Evolutionary conservation across 73 alveolate species (phyloP), one percentile per base, ranked within the genome.

Genomic region (Uronychia setigera): DNA sequence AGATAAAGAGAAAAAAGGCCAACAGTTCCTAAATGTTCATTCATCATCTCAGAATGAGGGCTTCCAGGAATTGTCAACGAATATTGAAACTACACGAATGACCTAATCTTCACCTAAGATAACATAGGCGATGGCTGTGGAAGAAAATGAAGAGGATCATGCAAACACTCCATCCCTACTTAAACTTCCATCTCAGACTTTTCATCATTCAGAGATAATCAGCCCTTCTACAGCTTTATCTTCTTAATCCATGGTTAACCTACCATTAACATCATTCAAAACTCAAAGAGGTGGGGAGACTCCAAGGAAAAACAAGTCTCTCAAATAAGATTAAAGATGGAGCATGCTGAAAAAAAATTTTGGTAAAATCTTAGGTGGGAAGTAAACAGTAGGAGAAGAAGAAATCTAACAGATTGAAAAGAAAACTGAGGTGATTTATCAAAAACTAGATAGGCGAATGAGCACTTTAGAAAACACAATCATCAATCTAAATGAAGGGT

Each of bases 361-460:
- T 46, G 67, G 67, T 11, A 46, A 46, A 46, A 46, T 46, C 67
- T 11, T 46, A 46, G 67, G 67, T 46, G 67, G 67, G 67, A 19
- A 46, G 67, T 5, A 5, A 46, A 46, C n/a, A 19, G 19, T 46
- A 19, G 67, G 67, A 5, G 67, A 46, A 19, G 67, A 46, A 19
- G 67, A 46, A 19, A 5, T 46, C 5, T 1, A 67, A 30, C 32
- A 26, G 14, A 67, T 67, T 26, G 79, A 67, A 19, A 46, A 67
- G 79, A 67, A 26, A 28, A 26, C 79, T 25, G 32, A 67, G 30
- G 32, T 1, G 1, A 5, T 67, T 30, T 67, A 67, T 26, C 32
- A 67, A 67, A 67, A 67, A 28, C 79, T 67, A 26, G 34, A 67
- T 67, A 67, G 13, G 29, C 5, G 79, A 30, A 67, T 67, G 79